Conservation (phyloP, 768 basidiomycete genomes). For the Fomitopsis serialis region DNA sequence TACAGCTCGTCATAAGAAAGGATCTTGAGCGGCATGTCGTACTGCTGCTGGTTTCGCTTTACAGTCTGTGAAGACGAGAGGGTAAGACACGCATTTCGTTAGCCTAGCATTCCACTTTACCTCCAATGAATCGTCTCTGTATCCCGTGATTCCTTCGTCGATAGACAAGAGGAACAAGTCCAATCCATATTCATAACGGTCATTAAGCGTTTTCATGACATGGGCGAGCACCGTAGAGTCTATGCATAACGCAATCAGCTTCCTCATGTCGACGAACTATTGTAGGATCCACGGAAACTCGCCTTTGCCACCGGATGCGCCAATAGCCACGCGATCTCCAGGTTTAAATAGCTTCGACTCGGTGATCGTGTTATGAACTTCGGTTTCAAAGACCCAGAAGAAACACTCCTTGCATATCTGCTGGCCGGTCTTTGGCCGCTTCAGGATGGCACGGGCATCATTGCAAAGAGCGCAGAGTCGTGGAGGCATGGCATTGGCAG, state of each 20-base stretch:
- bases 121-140: constrained; percentile 95
- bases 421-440: constrained; percentile 94
- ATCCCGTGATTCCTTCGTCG: constrained; percentile 98
- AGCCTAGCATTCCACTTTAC: too few species aligned
- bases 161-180: constrained; percentile 91
- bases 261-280: too few species aligned
- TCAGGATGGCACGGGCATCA: constrained; percentile 78
- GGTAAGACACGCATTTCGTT: too few species aligned
- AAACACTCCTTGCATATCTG: constrained; percentile 96
- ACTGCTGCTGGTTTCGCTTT: constrained; percentile 94
- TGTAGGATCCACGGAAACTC: constrained; percentile 11
- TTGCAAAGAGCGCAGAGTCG: constrained; percentile 74
- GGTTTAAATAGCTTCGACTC: constrained; percentile 78
- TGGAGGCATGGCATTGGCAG: constrained; percentile 73
- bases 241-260: constrained; percentile 24
- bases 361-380: constrained; percentile 93
- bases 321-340: constrained; percentile 93
- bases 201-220: constrained; percentile 94
- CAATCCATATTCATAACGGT: constrained; percentile 89
- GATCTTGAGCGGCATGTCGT: constrained; percentile 92
- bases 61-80: too few species aligned
- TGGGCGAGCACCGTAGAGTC: constrained; percentile 98
- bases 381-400: constrained; percentile 96
- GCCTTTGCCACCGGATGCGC: constrained; percentile 99
- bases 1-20: constrained; percentile 94